Percentiles rank a stretch among this genome's conserved stretches.
Conservation (phyloP, 1,139 yeast genomes). For the Pichia norvegensis region DNA sequence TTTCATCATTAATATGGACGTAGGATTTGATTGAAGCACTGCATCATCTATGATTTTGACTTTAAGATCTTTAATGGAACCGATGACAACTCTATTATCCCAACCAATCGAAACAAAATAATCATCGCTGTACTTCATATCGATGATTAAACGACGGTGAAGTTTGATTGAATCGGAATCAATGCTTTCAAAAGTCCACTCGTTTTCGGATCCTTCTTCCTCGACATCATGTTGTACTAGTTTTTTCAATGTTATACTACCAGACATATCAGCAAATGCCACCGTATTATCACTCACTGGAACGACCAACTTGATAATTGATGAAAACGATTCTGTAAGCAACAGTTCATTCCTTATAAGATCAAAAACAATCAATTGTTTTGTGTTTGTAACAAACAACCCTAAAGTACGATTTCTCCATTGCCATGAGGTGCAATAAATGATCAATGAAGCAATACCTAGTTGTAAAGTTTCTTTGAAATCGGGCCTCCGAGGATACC, state of each 20-base stretch:
- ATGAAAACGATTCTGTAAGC: slow-evolving; percentile 12
- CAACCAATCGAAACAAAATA: slow-evolving; percentile 55
- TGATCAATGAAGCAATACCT: slow-evolving; percentile 9
- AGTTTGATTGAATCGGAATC: slow-evolving; percentile 21
- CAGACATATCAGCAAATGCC: slow-evolving; percentile 14
- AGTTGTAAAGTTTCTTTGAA: slow-evolving; percentile 10
- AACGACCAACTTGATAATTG: slow-evolving; percentile 19
- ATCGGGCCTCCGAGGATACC: slow-evolving; percentile 22
- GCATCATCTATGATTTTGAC: slow-evolving; percentile 27
- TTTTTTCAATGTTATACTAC: slow-evolving; percentile 21
- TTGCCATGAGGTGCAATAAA: slow-evolving; percentile 18
- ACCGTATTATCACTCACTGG: neutral
- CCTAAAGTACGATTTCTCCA: slow-evolving; percentile 13
- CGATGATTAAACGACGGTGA: slow-evolving; percentile 38
- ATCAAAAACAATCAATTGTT: slow-evolving; percentile 21
- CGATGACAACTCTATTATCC: slow-evolving; percentile 44
- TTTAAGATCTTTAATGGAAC: slow-evolving; percentile 25
- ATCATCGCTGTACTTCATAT: slow-evolving; percentile 26
- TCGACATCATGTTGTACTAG: slow-evolving; percentile 2
- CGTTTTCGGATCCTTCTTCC: neutral
- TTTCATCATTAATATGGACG: slow-evolving; percentile 31
- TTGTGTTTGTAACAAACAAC: slow-evolving; percentile 24
- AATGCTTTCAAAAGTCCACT: neutral
- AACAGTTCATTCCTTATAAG: slow-evolving; percentile 15
- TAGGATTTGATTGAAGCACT: slow-evolving; percentile 41